These are phyloP conservation scores for Aspergillus sclerotialis DNA, from an alignment of 2,329 filamentous ascomycete genomes.

Conservation along the genomic window DNA sequence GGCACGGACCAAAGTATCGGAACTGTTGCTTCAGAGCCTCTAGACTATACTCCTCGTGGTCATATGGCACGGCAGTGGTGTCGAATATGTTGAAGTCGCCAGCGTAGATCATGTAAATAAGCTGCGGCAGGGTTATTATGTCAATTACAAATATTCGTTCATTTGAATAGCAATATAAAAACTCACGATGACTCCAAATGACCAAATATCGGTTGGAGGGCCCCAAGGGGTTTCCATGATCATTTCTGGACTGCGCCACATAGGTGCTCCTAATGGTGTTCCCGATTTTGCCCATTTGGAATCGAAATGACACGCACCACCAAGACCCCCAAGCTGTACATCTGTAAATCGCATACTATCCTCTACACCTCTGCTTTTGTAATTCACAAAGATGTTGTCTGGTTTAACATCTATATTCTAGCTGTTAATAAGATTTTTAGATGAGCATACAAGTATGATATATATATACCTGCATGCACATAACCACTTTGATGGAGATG, in stretches of 20 bases:
- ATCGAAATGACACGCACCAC: slow-evolving; percentile 7
- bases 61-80: slow-evolving; percentile 7
- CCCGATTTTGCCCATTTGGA: slow-evolving; percentile 6
- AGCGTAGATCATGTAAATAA: slow-evolving; percentile 12
- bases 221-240: slow-evolving; percentile 11
- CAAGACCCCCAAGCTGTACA: slow-evolving; percentile 13
- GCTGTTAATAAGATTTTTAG: slow-evolving; percentile 1
- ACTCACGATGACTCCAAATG: slow-evolving; percentile 12
- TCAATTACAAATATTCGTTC: not conserved
- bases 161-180: no score
- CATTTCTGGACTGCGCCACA: slow-evolving; percentile 12
- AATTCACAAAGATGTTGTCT: slow-evolving; percentile 16
- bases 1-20: slow-evolving; percentile 12
- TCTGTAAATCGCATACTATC: slow-evolving; percentile 9
- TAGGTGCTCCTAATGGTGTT: slow-evolving; percentile 10
- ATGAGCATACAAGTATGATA: not conserved
- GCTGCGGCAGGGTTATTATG: slow-evolving; percentile 3
- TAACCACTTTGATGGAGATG: slow-evolving; percentile 11
- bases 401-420: slow-evolving; percentile 12
- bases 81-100: slow-evolving; percentile 14
- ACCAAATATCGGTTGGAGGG: slow-evolving; percentile 12
- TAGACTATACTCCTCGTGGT: slow-evolving; percentile 13
- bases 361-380: no score
- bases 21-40: slow-evolving; percentile 12
- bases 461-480: slow-evolving; percentile 12